A percentile compares a stretch with the other conserved stretches of the same genome.
These are phyloP conservation scores for Chamaenerion angustifolium DNA, from an alignment of 345 rosid species.

Conservation along the genomic window DNA sequence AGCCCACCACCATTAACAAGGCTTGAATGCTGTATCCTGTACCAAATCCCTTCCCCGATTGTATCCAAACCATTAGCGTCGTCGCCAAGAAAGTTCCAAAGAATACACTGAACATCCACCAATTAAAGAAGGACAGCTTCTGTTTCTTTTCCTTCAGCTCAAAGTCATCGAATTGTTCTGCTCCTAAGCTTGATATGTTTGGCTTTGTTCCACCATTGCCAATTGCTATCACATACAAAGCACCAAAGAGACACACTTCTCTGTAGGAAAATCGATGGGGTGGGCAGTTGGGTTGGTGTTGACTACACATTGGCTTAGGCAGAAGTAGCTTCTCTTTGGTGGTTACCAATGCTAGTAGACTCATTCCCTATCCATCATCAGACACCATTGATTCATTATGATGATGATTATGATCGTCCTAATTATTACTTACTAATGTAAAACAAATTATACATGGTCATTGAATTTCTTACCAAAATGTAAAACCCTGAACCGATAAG, in stretches of 20 bases:
- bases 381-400: too few relatives aligned
- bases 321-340: constrained; percentile 7
- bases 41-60: constrained; percentile 27
- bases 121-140: constrained; percentile 54
- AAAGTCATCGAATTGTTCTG: constrained; percentile 53
- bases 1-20: constrained; percentile 21
- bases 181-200: constrained; percentile 58
- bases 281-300: constrained; percentile 11
- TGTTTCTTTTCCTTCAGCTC: constrained; percentile 43
- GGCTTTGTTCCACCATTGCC: constrained; percentile 62
- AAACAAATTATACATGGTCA: too few relatives aligned
- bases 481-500: constrained; percentile 28
- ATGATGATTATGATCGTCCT: too few relatives aligned
- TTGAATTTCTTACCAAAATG: constrained; percentile 17
- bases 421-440: too few relatives aligned
- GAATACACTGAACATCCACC: constrained; percentile 65
- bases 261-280: too few relatives aligned
- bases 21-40: constrained; percentile 44
- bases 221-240: constrained; percentile 26
- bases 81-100: constrained; percentile 43
- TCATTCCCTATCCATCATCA: too few relatives aligned
- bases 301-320: constrained; percentile 30
- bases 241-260: constrained; percentile 17
- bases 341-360: too few relatives aligned
- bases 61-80: constrained; percentile 38